Conservation (phyloP, 2,329 filamentous ascomycete genomes). For the Paecilomyces niveus region DNA sequence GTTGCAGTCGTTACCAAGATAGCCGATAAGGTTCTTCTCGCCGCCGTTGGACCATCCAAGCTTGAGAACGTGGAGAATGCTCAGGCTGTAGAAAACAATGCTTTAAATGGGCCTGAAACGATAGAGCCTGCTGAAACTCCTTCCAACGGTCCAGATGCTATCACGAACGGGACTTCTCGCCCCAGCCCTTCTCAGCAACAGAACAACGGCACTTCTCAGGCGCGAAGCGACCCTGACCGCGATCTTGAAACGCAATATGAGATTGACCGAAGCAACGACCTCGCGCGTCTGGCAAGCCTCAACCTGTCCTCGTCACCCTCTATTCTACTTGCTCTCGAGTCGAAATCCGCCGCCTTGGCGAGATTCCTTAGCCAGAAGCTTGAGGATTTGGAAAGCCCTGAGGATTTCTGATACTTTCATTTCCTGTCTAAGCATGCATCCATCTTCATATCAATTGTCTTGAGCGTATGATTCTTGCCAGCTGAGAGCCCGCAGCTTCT, state of each 20-base stretch:
- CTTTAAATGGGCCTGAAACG: background rate
- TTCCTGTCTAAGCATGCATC: background rate
- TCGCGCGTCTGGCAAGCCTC: conserved; percentile 30
- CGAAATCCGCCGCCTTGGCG: conserved; percentile 35
- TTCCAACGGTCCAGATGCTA: conserved; percentile 3
- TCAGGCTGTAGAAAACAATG: background rate
- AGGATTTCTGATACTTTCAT: conserved; percentile 27
- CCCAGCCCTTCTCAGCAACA: background rate
- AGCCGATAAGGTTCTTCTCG: conserved; percentile 36
- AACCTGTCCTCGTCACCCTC: conserved; percentile 32
- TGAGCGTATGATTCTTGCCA: background rate
- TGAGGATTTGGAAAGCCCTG: conserved; percentile 33
- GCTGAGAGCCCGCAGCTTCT: background rate
- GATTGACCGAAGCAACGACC: conserved; percentile 32
- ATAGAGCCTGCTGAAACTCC: conserved; percentile 3
- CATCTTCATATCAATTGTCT: background rate
- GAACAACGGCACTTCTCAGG: background rate
- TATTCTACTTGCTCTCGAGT: conserved; percentile 34
- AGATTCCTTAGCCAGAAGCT: conserved; percentile 34
- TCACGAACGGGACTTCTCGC: background rate
- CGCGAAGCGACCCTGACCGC: conserved; percentile 12
- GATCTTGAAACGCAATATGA: conserved; percentile 29
- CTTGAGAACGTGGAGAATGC: conserved; percentile 6
- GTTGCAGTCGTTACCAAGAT: conserved; percentile 36
- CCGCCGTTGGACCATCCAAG: conserved; percentile 32